Percentiles rank a stretch among this genome's conserved stretches.
Evolutionary conservation across 345 rosid species (phyloP).

Genomic region (Gossypioides kirkii): DNA sequence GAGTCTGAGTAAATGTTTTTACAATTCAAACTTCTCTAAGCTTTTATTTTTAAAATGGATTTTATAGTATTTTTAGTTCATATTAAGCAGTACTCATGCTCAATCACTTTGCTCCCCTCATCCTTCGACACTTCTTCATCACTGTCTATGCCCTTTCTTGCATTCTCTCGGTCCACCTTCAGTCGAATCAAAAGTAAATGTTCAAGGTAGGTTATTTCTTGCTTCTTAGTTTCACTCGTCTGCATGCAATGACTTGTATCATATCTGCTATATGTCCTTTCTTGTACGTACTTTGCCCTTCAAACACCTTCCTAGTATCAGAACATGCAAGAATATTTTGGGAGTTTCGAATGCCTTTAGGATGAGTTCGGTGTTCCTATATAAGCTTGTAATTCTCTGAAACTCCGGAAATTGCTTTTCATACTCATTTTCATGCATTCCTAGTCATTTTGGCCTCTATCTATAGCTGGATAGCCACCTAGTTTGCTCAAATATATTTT

Average conservation of each 20-base stretch:
- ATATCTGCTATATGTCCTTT: not conserved
- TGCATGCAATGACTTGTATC: not conserved
- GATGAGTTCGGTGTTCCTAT: not conserved
- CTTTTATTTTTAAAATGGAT: not conserved
- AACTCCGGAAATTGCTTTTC: not conserved
- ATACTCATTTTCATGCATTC: not conserved
- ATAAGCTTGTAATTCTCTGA: not conserved
- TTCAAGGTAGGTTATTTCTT: constrained; percentile 2
- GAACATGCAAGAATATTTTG: not conserved
- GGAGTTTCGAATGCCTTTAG: not conserved
- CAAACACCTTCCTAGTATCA: not conserved
- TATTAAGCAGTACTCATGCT: not conserved
- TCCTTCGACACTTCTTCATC: not conserved
- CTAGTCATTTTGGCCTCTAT: not conserved
- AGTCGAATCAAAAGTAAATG: not conserved
- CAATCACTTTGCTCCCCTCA: not conserved
- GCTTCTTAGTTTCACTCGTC: not conserved
- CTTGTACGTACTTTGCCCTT: not conserved
- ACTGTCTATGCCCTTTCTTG: not conserved
- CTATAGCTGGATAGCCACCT: not conserved
- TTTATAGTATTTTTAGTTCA: not conserved
- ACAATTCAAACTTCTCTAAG: not conserved
- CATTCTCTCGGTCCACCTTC: not conserved
- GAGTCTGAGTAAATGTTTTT: not conserved
- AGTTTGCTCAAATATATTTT: not conserved